Evolutionary conservation across 2,329 filamentous ascomycete genomes (phyloP), one percentile per base, ranked within the genome.

Genomic region (Colletotrichum sp.): DNA sequence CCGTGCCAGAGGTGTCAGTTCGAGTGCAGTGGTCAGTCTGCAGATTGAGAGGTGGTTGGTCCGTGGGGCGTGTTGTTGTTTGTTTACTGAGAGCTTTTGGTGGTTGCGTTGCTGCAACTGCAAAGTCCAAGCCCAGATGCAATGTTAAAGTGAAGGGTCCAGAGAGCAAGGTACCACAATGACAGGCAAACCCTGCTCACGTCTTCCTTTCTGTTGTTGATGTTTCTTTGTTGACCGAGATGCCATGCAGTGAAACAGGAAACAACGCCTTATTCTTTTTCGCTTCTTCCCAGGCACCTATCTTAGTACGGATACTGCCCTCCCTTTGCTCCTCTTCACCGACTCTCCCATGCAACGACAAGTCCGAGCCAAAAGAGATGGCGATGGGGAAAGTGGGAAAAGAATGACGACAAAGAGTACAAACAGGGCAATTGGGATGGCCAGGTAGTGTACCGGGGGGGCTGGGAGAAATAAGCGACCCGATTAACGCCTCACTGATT

Each of bases 1-100:
- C 60, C 32, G 18, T 63, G n/a, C 28, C 32, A 64, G 52, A 43
- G 52, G 63, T 28, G 36, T 34, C 32, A 32, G 12, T 21, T 30
- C 59, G 28, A 30, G 18, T 28, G 28, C 26, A n/a, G 59, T 30
- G 28, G 9, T n/a, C 16, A n/a, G 36, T 28, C 16, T 30, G 43
- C 59, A 36, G 67, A 21, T 57, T n/a, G 34, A 48, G 24, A n/a
- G 63, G 67, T 34, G 60, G 63, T 48, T 60, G 64, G 70, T 64
- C 39, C 73, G 70, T 75, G 73, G 61, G 68, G 70, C 65, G 52
- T 55, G 63, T 75, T 72, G 32, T 75, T 75, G 63, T 75, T 73
- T 73, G 57, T 73, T 67, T 63, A 57, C 57, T 43, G 59, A 39
- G 59, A n/a, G 28, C 28, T 30, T 30, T 24, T 21, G n/a, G 59